Percentiles rank a stretch among this genome's conserved stretches.
phyloP scores from a whole-genome alignment of 805 yeast species.

The Saccharomycopsis fibuligera region DNA sequence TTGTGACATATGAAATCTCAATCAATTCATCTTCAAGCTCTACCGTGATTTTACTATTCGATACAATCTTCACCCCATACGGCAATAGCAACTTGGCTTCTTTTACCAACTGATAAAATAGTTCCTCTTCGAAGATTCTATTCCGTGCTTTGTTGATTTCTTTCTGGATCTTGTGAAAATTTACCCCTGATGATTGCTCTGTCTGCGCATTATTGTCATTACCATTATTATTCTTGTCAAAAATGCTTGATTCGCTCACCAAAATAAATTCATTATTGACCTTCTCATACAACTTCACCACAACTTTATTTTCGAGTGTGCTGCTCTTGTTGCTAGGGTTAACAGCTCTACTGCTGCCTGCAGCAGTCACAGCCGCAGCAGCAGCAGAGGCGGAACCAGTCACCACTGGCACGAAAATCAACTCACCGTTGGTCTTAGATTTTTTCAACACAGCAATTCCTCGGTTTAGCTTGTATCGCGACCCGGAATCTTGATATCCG shows the following conservation, averaged over 20 bases:
- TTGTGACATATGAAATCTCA: conserved; percentile 61
- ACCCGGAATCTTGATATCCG: conserved; percentile 90
- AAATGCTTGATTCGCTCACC: conserved; percentile 46
- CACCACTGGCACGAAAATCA: conserved; percentile 26
- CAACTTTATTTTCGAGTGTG: conserved; percentile 39
- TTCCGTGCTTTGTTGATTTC: conserved; percentile 65
- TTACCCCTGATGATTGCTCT: conserved; percentile 25
- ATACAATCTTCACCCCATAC: conserved; percentile 60
- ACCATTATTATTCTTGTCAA: conserved; percentile 20
- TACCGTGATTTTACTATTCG: conserved; percentile 55
- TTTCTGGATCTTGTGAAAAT: conserved; percentile 31
- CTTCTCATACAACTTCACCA: conserved; percentile 53
- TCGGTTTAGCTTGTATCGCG: conserved; percentile 55
- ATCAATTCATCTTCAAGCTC: conserved; percentile 61
- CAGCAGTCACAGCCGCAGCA: too few species aligned
- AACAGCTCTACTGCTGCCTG: too few species aligned
- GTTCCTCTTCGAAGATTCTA: conserved; percentile 81
- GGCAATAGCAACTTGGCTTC: conserved; percentile 70
- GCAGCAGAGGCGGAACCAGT: neutral
- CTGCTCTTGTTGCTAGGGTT: neutral
- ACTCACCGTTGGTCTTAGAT: conserved; percentile 6
- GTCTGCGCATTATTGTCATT: conserved; percentile 8
- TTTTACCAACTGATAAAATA: conserved; percentile 67
- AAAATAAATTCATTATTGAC: conserved; percentile 44
- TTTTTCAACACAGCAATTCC: conserved; percentile 66